Evolutionary conservation across 768 basidiomycete species (phyloP), one percentile per base, ranked within the genome.

Genomic region (Tremella yokohamensis): DNA sequence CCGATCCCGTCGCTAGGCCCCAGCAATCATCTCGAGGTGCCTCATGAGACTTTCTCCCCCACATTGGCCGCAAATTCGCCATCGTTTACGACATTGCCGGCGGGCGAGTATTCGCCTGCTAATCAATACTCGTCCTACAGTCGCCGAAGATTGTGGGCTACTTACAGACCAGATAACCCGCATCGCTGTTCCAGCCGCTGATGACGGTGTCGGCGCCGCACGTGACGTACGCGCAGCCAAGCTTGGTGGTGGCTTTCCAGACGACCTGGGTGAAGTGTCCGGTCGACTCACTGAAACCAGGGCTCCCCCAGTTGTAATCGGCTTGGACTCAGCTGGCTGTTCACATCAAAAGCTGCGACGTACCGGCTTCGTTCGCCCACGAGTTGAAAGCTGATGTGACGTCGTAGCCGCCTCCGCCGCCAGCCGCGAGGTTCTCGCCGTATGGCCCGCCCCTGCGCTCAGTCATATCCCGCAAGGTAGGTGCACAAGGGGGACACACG

Each of bases 351-450:
- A 26, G 9, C 26, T 1, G 12, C 18, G 16, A 44, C 57, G 19
- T 47, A 58, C 57, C 45, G 40, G 58, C 65, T 55, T 74, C 74
- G 39, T 68, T 61, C 11, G 56, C 56, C 72, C 72, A 70, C 19
- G 52, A 47, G 40, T 58, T 52, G 54, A 73, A 52, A 0, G 53
- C 71, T 2, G 52, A 37, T 2, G 56, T 59, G 34, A 66, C 38
- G 24, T 49, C 40, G 34, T 54, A 54, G 24, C 48, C 40, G 15
- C 58, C 49, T 11, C 58, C 58, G 11, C 16, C 48, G 15, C 52
- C 60, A 8, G 57, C 64, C 6, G 44, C 51, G 16, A 77, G 49
- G 58, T 77, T 77, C 61, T 77, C 73, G 15, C 73, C 73, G 58
- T 70, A 70, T 1, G 62, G 60, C 8, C 71, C 69, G 12, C 52